Conservation (phyloP, 768 basidiomycete species). For the Strobilomyces confusus region DNA sequence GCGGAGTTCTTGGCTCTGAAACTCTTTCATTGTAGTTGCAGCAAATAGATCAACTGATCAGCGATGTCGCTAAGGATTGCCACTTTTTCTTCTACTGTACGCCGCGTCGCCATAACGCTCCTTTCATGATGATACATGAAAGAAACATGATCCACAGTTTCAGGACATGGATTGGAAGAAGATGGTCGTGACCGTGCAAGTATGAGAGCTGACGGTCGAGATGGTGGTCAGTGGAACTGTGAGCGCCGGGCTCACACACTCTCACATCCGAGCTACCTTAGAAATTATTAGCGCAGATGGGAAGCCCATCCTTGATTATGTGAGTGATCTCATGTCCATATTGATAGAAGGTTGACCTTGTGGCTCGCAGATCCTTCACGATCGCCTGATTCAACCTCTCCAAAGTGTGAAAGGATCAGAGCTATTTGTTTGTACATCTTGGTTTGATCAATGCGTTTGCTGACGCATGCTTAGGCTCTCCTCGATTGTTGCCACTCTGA, state of each 20-base stretch:
- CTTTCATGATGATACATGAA: background rate
- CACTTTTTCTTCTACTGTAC: constrained; percentile 55
- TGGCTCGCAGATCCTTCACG: constrained; percentile 17
- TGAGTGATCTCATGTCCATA: constrained; percentile 1
- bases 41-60: constrained; percentile 41
- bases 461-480: constrained; percentile 17
- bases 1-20: background rate
- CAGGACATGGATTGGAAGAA: constrained; percentile 22
- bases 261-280: constrained; percentile 1
- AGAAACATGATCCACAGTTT: constrained; percentile 6
- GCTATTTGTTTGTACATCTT: constrained; percentile 15
- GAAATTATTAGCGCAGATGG: constrained; percentile 22
- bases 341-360: background rate
- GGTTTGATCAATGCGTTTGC: background rate
- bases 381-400: constrained; percentile 17
- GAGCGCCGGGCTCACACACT: background rate
- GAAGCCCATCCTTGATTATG: constrained; percentile 21
- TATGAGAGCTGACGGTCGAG: constrained; percentile 44
- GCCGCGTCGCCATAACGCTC: constrained; percentile 2
- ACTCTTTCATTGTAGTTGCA: constrained; percentile 23
- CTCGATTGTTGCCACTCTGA: constrained; percentile 33
- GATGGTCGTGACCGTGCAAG: constrained; percentile 23
- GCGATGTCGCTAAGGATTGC: constrained; percentile 40
- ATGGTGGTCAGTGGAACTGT: constrained; percentile 38
- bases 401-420: constrained; percentile 15